Base-by-base conservation (phyloP, 176 grass and related monocot species). In the Oryza nivara region DNA sequence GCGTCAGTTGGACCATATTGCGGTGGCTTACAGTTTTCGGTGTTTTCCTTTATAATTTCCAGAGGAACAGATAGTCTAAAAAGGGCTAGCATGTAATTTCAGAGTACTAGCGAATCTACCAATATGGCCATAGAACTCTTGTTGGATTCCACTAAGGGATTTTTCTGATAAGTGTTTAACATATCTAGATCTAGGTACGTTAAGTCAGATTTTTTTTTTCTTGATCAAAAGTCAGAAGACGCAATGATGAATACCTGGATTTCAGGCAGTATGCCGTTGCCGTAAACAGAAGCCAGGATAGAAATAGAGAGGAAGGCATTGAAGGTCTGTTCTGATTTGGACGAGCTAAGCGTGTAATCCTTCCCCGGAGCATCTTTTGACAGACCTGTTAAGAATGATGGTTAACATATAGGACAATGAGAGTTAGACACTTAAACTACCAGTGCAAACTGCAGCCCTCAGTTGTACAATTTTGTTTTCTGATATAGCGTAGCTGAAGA, bases 241-340 rank as follows among this genome's bases (percentile, higher is more conserved):
- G 5, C 35, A 76, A 35, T 56, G 4, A 46, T 32, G 10, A 63
- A 46, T 86, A 98, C 96, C 88, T 98, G 96, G 47, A 98, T 98
- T 90, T 98, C 96, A 38, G 96, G 96, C 77, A 98, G 83, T 81
- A 98, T 98, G 58, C 96, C 96, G 10, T 98, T 98, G 30, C 96
- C 96, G 49, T 93, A 95, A 72, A 95, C 91, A 1, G 96, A 92
- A 10, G 96, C 96, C 47, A 98, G 87, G 79, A 98, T 98, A 60
- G 93, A 93, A 79, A 98, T 93, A 48, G 96, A 95, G 20, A 92
- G 83, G 90, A 95, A 98, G 68, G 85, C 89, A 80, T 95, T 79
- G 15, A 93, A 90, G 46, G 85, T 64, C 70, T 92, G 45, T 30
- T 95, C 86, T 0, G 90, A 88, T 40, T 85, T 95, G 7, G 93